phyloP scores from a whole-genome alignment of 306 rosid genomes.

The Echinosophora koreensis region DNA sequence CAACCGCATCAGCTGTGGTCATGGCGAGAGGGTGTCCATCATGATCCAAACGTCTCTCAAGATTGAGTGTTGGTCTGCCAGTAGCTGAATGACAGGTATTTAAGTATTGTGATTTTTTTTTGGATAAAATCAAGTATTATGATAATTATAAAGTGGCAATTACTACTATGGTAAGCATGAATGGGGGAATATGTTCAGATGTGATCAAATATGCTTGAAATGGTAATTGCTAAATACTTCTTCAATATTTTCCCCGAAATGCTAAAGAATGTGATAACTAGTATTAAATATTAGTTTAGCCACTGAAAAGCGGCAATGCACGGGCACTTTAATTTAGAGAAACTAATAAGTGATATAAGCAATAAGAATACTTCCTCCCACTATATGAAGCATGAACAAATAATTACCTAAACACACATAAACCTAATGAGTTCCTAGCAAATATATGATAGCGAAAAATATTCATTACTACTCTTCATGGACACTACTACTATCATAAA shows the following conservation, averaged over 20 bases:
- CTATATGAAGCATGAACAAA: constrained; percentile 15
- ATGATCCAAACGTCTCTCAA: constrained; percentile 91
- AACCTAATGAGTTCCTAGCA: constrained; percentile 21
- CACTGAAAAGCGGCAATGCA: constrained; percentile 38
- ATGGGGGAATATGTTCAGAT: constrained; percentile 25
- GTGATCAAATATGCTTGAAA: constrained; percentile 28
- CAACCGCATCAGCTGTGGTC: constrained; percentile 88
- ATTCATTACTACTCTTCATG: constrained; percentile 11
- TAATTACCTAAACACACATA: neutral
- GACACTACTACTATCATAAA: constrained; percentile 1
- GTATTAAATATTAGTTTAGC: constrained; percentile 8
- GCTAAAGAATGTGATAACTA: neutral
- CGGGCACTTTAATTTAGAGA: constrained; percentile 15
- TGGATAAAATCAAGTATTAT: constrained; percentile 12
- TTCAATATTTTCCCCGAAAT: constrained; percentile 7
- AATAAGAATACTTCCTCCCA: constrained; percentile 20
- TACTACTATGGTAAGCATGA: constrained; percentile 20
- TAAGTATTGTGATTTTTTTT: neutral
- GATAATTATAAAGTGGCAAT: constrained; percentile 28
- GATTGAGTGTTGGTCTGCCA: constrained; percentile 93
- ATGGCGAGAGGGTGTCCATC: constrained; percentile 96
- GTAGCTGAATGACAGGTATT: constrained; percentile 63
- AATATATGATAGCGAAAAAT: constrained; percentile 20
- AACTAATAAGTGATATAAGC: constrained; percentile 7
- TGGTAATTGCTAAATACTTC: neutral